Percentiles rank a stretch among this genome's conserved stretches.
Evolutionary conservation across 2,329 filamentous ascomycete species (phyloP).

Genomic region (Fusarium redolens): DNA sequence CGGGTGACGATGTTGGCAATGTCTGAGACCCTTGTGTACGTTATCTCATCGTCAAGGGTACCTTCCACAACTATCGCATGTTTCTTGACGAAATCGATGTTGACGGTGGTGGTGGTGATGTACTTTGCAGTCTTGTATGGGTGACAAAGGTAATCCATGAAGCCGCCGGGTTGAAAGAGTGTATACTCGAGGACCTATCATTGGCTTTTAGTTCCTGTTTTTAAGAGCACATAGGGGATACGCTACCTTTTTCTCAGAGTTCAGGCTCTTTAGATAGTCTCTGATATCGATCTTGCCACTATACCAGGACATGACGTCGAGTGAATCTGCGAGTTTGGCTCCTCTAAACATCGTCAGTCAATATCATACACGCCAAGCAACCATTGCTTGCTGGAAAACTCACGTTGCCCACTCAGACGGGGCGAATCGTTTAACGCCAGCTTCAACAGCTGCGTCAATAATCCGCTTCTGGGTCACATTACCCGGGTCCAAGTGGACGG

Average conservation of each 20-base stretch:
- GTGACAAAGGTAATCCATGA: conserved; percentile 16
- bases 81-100: not conserved
- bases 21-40: not conserved
- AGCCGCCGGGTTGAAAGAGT: not conserved
- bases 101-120: not conserved
- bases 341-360: not conserved
- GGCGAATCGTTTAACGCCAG: not conserved
- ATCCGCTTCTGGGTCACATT: conserved; percentile 6
- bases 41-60: not conserved
- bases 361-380: accelerated
- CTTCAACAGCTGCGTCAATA: conserved; percentile 1
- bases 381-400: not conserved
- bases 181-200: not conserved
- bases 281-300: conserved; percentile 3
- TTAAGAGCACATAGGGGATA: too few species aligned
- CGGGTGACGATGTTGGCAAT: not conserved
- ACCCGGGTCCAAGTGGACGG: not conserved
- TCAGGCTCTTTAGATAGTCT: not conserved
- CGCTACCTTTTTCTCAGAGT: not conserved
- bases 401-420: conserved; percentile 14
- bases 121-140: conserved; percentile 3
- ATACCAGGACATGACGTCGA: conserved; percentile 9
- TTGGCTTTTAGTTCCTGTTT: too few species aligned
- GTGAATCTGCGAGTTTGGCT: not conserved
- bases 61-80: not conserved